Evolutionary conservation across 306 rosid genomes (phyloP), one percentile per base, ranked within the genome.

Genomic region (Parietaria judaica): DNA sequence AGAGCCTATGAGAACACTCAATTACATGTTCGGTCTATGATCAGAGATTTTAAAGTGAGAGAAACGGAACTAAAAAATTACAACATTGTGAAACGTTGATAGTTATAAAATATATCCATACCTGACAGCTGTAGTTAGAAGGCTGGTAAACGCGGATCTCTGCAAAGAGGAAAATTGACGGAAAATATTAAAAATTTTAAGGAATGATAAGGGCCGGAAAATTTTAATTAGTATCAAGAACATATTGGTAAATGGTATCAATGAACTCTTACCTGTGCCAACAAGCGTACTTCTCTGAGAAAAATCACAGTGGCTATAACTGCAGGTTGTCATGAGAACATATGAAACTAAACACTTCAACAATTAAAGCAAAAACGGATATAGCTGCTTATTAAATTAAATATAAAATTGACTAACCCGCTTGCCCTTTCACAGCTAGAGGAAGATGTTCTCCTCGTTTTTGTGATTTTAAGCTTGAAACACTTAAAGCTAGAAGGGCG

Each of bases 101-200:
- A 6, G 7, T 57, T 31, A 17, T n/a, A 63, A 69, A 43, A n/a
- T 52, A 44, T 64, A 59, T 59, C 64, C 61, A 52, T 57, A 94
- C 99, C 99, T 94, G 99, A 86, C 74, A 65, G 74, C 64, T 65
- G 94, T 72, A 36, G 89, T 79, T 59, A 81, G 44, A 53, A 66
- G 47, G 48, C 74, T 63, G 14, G 72, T 51, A 55, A 73, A 14
- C 34, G 87, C 72, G 31, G 90, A 69, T 54, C 84, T 82, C 99
- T 94, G 89, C 69, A 62, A 58, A 64, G 67, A 66, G 58, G 62
- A 77, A 68, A 78, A 13, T 65, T 34, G 23, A 80, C 61, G 23
- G 31, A 54, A 71, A 66, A 31, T 3, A 66, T 76, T 62, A 74
- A 62, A 68, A 49, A 37, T 65, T 61, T 60, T 72, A 48, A 79